These are phyloP conservation scores for Penicillium griseofulvum DNA, from an alignment of 2,329 filamentous ascomycete genomes.

Conservation along the genomic window DNA sequence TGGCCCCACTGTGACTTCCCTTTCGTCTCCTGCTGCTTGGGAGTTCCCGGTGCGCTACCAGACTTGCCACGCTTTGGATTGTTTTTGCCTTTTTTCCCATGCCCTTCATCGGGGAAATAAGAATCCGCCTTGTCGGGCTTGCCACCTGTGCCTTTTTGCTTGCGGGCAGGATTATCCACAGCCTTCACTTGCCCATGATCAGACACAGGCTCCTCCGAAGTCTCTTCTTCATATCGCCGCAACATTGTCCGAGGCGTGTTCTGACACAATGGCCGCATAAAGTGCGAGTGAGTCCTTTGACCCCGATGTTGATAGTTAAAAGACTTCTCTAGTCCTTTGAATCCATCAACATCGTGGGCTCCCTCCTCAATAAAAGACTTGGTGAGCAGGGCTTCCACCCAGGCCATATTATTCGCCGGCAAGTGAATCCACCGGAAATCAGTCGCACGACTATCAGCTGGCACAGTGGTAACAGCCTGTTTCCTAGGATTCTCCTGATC, in stretches of 20 bases:
- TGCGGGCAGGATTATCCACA: slow-evolving; percentile 19
- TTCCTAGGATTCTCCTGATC: slow-evolving; percentile 46
- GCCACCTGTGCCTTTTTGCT: slow-evolving; percentile 25
- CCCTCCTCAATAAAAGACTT: slow-evolving; percentile 65
- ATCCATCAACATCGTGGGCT: slow-evolving; percentile 60
- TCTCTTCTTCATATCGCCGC: slow-evolving; percentile 22
- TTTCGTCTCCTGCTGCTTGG: slow-evolving; percentile 25
- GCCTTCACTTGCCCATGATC: slow-evolving; percentile 8
- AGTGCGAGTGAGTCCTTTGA: slow-evolving; percentile 57
- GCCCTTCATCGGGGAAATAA: slow-evolving; percentile 27
- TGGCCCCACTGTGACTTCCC: slow-evolving; percentile 35
- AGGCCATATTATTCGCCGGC: slow-evolving; percentile 55
- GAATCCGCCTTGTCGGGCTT: slow-evolving; percentile 29
- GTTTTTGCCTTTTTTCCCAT: slow-evolving; percentile 31
- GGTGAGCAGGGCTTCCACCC: slow-evolving; percentile 63
- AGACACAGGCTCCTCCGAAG: slow-evolving; percentile 16
- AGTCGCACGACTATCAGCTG: slow-evolving; percentile 48
- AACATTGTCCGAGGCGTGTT: slow-evolving; percentile 42
- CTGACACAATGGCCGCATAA: slow-evolving; percentile 61
- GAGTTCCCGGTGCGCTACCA: slow-evolving; percentile 20
- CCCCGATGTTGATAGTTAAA: slow-evolving; percentile 63
- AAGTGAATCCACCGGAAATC: slow-evolving; percentile 56
- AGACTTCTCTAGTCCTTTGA: slow-evolving; percentile 61
- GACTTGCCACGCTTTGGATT: slow-evolving; percentile 29
- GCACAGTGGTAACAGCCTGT: slow-evolving; percentile 48